phyloP scores from a whole-genome alignment of 75 land plant genomes.

The Larix kaempferi region DNA sequence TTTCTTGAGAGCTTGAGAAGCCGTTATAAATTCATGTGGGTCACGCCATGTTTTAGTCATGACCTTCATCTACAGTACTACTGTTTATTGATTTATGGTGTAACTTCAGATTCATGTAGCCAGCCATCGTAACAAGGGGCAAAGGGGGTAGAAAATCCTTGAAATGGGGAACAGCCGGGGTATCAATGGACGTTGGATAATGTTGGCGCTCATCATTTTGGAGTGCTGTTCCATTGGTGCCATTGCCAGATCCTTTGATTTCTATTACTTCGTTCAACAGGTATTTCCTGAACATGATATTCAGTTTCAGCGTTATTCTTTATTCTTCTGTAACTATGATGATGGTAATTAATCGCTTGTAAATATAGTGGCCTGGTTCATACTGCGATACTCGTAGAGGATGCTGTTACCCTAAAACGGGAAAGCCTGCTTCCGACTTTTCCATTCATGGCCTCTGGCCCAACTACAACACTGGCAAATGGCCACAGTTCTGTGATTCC shows the following conservation, averaged over 20 bases:
- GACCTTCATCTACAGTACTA: no score
- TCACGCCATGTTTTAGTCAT: no score
- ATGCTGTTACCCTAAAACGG: conserved; percentile 56
- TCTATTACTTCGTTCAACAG: conserved; percentile 79
- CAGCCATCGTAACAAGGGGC: no score
- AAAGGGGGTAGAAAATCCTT: no score
- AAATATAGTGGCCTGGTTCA: conserved; percentile 83
- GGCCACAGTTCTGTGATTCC: conserved; percentile 22
- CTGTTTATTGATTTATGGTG: no score
- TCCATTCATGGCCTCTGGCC: conserved; percentile 60
- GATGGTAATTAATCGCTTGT: not conserved
- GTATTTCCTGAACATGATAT: conserved; percentile 10
- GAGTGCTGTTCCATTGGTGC: not conserved
- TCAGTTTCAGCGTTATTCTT: not conserved
- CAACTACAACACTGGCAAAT: conserved; percentile 33
- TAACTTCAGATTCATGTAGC: no score
- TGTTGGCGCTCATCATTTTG: no score
- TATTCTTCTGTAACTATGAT: not conserved
- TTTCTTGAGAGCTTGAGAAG: no score
- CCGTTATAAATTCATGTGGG: no score
- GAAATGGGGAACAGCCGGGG: no score
- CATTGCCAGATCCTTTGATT: conserved; percentile 41
- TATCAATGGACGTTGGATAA: no score
- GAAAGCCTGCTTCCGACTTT: conserved; percentile 59
- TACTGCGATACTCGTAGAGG: conserved; percentile 47